These are phyloP conservation scores for Pythium guiyangense DNA, from an alignment of 352 stramenopile genomes.

Conservation along the genomic window DNA sequence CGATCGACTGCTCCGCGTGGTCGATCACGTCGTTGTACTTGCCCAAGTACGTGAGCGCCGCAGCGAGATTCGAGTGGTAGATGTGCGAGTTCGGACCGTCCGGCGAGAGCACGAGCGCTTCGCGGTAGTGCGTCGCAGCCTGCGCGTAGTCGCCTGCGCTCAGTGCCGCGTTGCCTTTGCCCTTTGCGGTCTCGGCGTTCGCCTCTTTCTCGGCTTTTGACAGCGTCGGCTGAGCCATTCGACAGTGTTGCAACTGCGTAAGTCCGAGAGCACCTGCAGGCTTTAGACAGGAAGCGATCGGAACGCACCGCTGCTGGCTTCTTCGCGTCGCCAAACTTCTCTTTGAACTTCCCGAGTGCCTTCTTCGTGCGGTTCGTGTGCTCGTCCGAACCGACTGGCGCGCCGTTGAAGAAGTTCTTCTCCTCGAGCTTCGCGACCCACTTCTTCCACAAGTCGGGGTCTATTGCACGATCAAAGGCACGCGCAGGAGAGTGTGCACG, in stretches of 20 bases:
- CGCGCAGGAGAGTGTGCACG: not conserved
- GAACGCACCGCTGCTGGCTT: constrained; percentile 24
- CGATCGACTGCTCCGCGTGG: constrained; percentile 88
- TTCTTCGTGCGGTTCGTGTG: constrained; percentile 60
- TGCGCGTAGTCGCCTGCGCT: constrained; percentile 60
- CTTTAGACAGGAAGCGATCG: too few relatives aligned
- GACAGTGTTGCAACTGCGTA: too few relatives aligned
- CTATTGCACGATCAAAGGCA: constrained; percentile 14
- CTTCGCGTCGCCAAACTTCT: constrained; percentile 78
- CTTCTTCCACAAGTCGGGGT: constrained; percentile 85
- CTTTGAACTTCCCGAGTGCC: constrained; percentile 82
- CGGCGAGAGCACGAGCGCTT: constrained; percentile 60
- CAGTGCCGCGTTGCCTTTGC: constrained; percentile 65
- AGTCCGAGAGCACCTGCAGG: too few relatives aligned
- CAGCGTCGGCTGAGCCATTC: constrained; percentile 22
- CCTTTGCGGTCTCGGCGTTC: constrained; percentile 72
- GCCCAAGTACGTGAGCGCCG: constrained; percentile 89
- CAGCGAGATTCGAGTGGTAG: constrained; percentile 95
- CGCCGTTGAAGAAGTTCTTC: constrained; percentile 83
- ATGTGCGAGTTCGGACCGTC: constrained; percentile 91
- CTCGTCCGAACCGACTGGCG: constrained; percentile 49
- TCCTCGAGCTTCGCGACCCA: constrained; percentile 81
- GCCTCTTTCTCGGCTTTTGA: constrained; percentile 69
- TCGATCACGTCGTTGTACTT: constrained; percentile 88
- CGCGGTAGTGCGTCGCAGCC: constrained; percentile 58